phyloP scores from a whole-genome alignment of 768 basidiomycete genomes.

The Tulasnella sp. region DNA sequence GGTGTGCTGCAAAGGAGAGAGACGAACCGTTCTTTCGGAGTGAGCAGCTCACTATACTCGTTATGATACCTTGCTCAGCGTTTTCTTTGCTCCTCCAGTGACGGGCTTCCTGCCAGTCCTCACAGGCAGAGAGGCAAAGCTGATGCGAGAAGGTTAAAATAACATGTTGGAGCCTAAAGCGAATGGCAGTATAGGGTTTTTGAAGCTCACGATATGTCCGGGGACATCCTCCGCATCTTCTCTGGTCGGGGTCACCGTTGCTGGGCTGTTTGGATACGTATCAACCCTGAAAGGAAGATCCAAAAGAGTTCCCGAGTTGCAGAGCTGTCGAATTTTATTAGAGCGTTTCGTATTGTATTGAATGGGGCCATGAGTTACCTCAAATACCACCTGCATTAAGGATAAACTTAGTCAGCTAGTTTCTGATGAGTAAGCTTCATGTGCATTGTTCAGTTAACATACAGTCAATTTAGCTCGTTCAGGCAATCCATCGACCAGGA shows the following conservation, averaged over 20 bases:
- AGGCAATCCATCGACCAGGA: neutral
- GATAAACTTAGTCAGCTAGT: neutral
- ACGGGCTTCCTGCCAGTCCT: neutral
- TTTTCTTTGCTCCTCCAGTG: neutral
- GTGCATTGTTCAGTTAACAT: neutral
- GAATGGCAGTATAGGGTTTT: neutral
- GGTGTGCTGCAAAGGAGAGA: neutral
- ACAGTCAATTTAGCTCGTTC: neutral
- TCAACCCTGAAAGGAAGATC: neutral
- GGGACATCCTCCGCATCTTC: neutral
- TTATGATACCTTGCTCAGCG: neutral
- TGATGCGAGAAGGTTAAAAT: neutral
- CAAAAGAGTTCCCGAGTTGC: neutral
- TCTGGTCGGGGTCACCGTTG: neutral
- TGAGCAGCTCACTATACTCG: neutral
- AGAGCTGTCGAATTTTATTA: neutral
- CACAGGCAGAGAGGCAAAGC: neutral
- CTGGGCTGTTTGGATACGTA: neutral
- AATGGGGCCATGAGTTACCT: neutral
- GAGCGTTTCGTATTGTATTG: too few relatives aligned
- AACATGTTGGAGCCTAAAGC: neutral
- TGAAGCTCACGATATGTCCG: neutral
- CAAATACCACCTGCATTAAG: neutral
- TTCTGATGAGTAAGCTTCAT: neutral
- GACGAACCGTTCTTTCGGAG: neutral